Conservation (phyloP, 2,329 filamentous ascomycete species). For the Aspergillus sp. region DNA sequence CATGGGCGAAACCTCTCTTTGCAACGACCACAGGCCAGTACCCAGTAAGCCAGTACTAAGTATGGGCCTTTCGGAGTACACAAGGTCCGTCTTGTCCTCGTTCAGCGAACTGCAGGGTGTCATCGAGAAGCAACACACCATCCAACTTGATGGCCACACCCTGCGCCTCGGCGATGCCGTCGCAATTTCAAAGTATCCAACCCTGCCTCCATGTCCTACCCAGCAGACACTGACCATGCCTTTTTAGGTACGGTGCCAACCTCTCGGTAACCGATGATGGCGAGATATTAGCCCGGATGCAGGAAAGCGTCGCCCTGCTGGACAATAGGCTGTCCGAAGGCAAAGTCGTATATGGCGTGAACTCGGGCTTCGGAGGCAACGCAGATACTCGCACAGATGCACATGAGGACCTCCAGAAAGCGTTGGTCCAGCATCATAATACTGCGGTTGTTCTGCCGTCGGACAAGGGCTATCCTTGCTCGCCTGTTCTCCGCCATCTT, state of each 20-base stretch:
- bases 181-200: constrained; percentile 1
- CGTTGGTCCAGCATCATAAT: constrained; percentile 42
- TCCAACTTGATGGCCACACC: background rate
- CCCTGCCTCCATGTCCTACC: background rate
- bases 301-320: constrained; percentile 15
- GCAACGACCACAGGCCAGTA: background rate
- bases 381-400: constrained; percentile 59
- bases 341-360: constrained; percentile 50
- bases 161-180: constrained; percentile 2
- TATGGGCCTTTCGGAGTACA: background rate
- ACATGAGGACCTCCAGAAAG: constrained; percentile 51
- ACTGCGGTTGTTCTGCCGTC: constrained; percentile 45
- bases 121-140: background rate
- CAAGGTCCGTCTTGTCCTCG: background rate
- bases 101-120: background rate
- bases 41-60: background rate
- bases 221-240: background rate
- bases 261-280: background rate
- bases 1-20: background rate
- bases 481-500: constrained; percentile 3
- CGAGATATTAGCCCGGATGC: constrained; percentile 8
- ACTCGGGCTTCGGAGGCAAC: constrained; percentile 66
- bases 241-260: background rate
- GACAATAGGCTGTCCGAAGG: constrained; percentile 11
- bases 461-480: constrained; percentile 15